These are phyloP conservation scores for Orbilia blumenaviensis DNA, from an alignment of 2,329 filamentous ascomycete genomes.

Conservation along the genomic window DNA sequence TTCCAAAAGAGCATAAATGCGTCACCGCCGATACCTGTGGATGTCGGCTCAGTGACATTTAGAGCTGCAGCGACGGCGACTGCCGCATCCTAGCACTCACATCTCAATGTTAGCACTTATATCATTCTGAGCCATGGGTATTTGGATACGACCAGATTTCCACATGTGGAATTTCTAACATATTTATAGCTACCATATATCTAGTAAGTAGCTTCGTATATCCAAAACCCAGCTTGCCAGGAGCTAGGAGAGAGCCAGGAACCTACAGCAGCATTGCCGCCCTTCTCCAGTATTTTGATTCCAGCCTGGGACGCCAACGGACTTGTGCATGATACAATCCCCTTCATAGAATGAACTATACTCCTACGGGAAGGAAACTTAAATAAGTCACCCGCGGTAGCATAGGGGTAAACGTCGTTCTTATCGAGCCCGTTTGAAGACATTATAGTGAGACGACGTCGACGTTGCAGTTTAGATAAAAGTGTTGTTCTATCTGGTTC, in stretches of 20 bases:
- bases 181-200: background rate
- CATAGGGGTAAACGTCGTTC: constrained; percentile 27
- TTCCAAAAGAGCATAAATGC: constrained; percentile 96
- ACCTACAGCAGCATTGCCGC: constrained; percentile 90
- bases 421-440: background rate
- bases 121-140: background rate
- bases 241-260: no score
- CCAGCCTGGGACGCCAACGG: constrained; percentile 89
- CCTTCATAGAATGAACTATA: constrained; percentile 87
- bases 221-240: no score
- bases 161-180: background rate
- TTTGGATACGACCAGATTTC: background rate
- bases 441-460: background rate
- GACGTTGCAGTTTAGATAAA: constrained; percentile 5
- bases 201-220: no score
- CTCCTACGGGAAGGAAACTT: constrained; percentile 83
- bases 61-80: constrained; percentile 91
- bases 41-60: constrained; percentile 91
- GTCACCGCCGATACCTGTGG: constrained; percentile 94
- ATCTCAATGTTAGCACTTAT: constrained; percentile 6
- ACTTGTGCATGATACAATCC: constrained; percentile 89
- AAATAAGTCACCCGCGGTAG: constrained; percentile 65
- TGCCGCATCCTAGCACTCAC: constrained; percentile 78
- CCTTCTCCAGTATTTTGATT: constrained; percentile 81
- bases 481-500: constrained; percentile 3